A percentile compares a stretch with the other conserved stretches of the same genome.
Conservation (phyloP, 768 basidiomycete species). For the Coprinopsis marcescibilis region DNA sequence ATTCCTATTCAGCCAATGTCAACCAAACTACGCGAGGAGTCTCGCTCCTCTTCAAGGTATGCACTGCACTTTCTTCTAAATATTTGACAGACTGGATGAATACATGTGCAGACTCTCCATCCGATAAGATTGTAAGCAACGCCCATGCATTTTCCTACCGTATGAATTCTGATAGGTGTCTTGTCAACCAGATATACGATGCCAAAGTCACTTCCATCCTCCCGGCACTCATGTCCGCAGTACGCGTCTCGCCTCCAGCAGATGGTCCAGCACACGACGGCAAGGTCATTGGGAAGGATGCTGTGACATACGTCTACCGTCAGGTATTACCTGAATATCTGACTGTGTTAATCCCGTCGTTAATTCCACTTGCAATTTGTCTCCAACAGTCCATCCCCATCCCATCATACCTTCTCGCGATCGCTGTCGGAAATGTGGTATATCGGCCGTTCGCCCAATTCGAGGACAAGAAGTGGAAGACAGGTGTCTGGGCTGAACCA, state of each 20-base stretch:
- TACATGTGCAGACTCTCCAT: constrained; percentile 62
- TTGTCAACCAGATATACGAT: constrained; percentile 65
- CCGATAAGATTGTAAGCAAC: constrained; percentile 68
- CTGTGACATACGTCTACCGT: constrained; percentile 67
- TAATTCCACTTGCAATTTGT: background rate
- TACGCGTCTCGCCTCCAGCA: constrained; percentile 69
- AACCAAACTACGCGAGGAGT: constrained; percentile 84
- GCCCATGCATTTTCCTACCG: background rate
- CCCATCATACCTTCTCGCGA: constrained; percentile 87
- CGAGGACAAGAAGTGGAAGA: constrained; percentile 78
- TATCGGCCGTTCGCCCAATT: constrained; percentile 68
- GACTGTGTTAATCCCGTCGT: background rate
- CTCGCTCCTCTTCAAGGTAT: constrained; percentile 75
- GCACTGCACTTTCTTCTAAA: background rate
- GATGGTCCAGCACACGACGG: constrained; percentile 68
- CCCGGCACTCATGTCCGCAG: constrained; percentile 82
- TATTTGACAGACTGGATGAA: background rate
- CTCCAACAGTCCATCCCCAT: constrained; percentile 66
- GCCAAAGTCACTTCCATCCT: constrained; percentile 73
- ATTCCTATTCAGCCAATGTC: constrained; percentile 89
- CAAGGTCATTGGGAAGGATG: constrained; percentile 67
- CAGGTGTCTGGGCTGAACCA: constrained; percentile 65
- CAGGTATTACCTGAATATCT: constrained; percentile 46
- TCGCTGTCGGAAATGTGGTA: constrained; percentile 71
- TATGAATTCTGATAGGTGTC: background rate